A percentile compares a stretch with the other conserved stretches of the same genome.
Evolutionary conservation across 139 green algal genomes (phyloP).

Genomic region (Zygnema circumcarinatum): DNA sequence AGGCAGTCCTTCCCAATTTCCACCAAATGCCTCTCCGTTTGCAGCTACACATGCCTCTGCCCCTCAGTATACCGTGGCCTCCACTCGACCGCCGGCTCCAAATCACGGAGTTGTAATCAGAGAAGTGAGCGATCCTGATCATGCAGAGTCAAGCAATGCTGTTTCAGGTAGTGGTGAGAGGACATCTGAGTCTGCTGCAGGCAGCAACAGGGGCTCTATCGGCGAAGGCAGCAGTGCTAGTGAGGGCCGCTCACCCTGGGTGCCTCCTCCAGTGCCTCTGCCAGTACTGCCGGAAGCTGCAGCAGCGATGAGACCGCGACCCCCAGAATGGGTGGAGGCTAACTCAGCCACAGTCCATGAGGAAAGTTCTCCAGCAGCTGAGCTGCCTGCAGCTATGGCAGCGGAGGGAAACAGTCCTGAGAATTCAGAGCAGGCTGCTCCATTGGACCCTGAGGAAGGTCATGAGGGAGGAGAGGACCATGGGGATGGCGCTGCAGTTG

Average conservation of each 20-base stretch:
- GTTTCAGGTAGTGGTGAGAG: neutral
- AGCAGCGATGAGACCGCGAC: neutral
- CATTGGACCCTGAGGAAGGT: too few relatives aligned
- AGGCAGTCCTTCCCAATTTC: neutral
- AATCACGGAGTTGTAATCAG: neutral
- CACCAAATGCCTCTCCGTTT: neutral
- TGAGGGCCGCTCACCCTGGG: neutral
- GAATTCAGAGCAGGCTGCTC: too few relatives aligned
- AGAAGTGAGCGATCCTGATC: neutral
- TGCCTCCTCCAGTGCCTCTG: neutral
- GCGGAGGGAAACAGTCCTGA: too few relatives aligned
- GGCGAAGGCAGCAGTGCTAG: neutral
- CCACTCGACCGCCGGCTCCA: neutral
- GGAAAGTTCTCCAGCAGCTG: too few relatives aligned
- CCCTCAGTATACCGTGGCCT: neutral
- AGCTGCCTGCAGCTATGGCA: too few relatives aligned
- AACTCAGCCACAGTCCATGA: neutral
- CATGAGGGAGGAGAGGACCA: too few relatives aligned
- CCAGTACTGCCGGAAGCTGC: constrained; percentile 4
- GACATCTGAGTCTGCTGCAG: neutral
- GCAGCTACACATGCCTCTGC: neutral
- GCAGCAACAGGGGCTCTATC: neutral
- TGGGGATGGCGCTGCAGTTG: too few relatives aligned
- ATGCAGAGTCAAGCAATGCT: neutral
- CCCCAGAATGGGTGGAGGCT: neutral